Evolutionary conservation across 2,329 filamentous ascomycete genomes (phyloP).

Genomic region (Claviceps lovelessii): DNA sequence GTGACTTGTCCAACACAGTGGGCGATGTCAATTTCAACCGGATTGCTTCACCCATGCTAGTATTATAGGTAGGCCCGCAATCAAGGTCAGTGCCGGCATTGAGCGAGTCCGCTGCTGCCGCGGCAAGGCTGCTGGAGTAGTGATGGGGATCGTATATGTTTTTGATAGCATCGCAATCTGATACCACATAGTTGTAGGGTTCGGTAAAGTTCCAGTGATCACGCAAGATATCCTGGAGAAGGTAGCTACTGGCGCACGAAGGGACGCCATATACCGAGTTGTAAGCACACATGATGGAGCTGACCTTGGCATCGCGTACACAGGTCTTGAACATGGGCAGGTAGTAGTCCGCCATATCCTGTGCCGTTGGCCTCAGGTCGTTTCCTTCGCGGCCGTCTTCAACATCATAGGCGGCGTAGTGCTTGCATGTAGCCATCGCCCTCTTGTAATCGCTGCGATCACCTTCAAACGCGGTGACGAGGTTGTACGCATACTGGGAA

Average conservation of each 20-base stretch:
- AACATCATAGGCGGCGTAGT: conserved; percentile 44
- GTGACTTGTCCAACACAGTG: conserved; percentile 3
- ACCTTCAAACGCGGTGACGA: conserved; percentile 26
- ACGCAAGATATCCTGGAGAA: conserved; percentile 48
- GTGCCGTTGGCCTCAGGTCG: conserved; percentile 39
- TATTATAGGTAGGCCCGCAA: conserved; percentile 10
- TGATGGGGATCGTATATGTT: conserved; percentile 36
- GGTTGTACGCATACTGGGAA: conserved; percentile 29
- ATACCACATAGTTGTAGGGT: conserved; percentile 47
- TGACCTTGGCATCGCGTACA: conserved; percentile 39
- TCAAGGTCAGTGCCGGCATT: conserved; percentile 19
- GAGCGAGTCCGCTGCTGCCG: conserved; percentile 20
- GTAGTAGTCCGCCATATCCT: conserved; percentile 56
- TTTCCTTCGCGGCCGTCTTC: conserved; percentile 39
- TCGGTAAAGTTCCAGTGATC: conserved; percentile 51
- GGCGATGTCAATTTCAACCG: conserved; percentile 8
- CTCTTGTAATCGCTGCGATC: conserved; percentile 12
- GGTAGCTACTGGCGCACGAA: conserved; percentile 46
- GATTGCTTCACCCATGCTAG: conserved; percentile 20
- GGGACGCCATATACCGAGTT: conserved; percentile 53
- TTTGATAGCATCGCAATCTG: conserved; percentile 49
- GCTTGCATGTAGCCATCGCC: conserved; percentile 43
- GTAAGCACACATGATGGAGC: conserved; percentile 49
- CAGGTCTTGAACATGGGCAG: conserved; percentile 51
- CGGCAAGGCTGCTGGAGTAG: conserved; percentile 20